Base-by-base conservation (phyloP, 177 flowering plant species). In the Vitis hybrid region DNA sequence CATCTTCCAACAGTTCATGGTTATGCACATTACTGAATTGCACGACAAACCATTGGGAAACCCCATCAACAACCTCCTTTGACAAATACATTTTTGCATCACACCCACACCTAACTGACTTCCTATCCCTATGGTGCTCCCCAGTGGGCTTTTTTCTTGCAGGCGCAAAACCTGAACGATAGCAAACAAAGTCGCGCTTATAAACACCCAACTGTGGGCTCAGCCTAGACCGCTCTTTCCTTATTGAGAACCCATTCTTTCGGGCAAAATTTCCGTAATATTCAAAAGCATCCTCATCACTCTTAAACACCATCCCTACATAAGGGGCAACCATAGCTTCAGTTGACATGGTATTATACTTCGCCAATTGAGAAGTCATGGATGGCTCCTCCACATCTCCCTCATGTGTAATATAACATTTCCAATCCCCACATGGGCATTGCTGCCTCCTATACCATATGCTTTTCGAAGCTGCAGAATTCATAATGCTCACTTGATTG, bases 381-480 rank as follows among this genome's bases (percentile, higher is more conserved):
- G 72, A 48, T 0, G 69, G 32, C 56, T 67, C 80, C 32, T 83
- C 85, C 63, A 52, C 46, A 56, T 82, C 81, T 56, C 83, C 83
- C 52, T 84, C 88, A 60, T 72, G 67, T 40, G 72, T 65, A 50
- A 88, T 67, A 75, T 79, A 88, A 67, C 91, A 88, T 73, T 86
- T 84, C 83, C 88, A 83, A 71, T 88, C 91, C 51, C 91, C 91
- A 78, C 91, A 84, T 3, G 88, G 88, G 74, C 91, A 88, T 64
- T 84, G 91, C 70, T 88, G 83, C 74, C 82, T 69, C 60, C 80
- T 70, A 46, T 84, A 79, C 93, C 89, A 87, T 40, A 83, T 70
- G 60, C 77, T 85, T 18, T 78, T 73, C 11, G 81, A 72, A 8
- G 77, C 68, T 32, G 67, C 18, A 2, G 75, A 60, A 2, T 73